Evolutionary conservation across 352 stramenopile genomes (phyloP).

Genomic region (Globisporangium splendens): DNA sequence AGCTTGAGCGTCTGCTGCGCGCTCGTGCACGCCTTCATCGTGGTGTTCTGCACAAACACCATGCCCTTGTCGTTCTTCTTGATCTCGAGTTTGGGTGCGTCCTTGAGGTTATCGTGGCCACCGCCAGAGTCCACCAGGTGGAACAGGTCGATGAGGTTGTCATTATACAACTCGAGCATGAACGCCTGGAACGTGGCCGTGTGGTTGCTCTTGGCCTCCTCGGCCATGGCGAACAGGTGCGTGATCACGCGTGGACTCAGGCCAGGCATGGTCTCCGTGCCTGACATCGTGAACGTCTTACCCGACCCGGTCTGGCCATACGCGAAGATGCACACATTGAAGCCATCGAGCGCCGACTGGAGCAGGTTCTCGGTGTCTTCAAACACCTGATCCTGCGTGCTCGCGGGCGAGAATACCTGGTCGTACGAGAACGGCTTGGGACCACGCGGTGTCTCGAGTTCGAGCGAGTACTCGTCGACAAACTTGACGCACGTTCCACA

Average conservation of each 20-base stretch:
- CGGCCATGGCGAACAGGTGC: conserved; percentile 77
- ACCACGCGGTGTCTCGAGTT: conserved; percentile 73
- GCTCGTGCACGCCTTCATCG: conserved; percentile 66
- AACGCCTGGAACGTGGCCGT: conserved; percentile 75
- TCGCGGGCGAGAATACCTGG: conserved; percentile 80
- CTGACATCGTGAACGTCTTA: conserved; percentile 95
- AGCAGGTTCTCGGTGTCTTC: conserved; percentile 92
- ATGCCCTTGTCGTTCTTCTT: conserved; percentile 92
- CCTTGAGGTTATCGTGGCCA: conserved; percentile 17
- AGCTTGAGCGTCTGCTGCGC: conserved; percentile 79
- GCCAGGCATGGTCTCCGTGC: conserved; percentile 57
- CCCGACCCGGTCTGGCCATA: conserved; percentile 92
- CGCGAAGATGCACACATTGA: conserved; percentile 93
- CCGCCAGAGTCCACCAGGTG: conserved; percentile 66
- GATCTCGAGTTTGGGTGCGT: conserved; percentile 88
- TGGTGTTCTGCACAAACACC: conserved; percentile 88
- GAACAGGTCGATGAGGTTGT: conserved; percentile 88
- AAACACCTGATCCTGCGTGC: conserved; percentile 85
- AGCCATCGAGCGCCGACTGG: conserved; percentile 88
- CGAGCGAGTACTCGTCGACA: conserved; percentile 82
- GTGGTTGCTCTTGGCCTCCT: conserved; percentile 47
- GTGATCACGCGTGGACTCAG: conserved; percentile 87
- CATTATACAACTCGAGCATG: conserved; percentile 94
- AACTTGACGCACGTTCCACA: conserved; percentile 68
- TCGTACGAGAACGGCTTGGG: conserved; percentile 90